A percentile compares a stretch with the other conserved stretches of the same genome.
These are phyloP conservation scores for Xylona heveae DNA, from an alignment of 495 filamentous ascomycete species.

Conservation along the genomic window DNA sequence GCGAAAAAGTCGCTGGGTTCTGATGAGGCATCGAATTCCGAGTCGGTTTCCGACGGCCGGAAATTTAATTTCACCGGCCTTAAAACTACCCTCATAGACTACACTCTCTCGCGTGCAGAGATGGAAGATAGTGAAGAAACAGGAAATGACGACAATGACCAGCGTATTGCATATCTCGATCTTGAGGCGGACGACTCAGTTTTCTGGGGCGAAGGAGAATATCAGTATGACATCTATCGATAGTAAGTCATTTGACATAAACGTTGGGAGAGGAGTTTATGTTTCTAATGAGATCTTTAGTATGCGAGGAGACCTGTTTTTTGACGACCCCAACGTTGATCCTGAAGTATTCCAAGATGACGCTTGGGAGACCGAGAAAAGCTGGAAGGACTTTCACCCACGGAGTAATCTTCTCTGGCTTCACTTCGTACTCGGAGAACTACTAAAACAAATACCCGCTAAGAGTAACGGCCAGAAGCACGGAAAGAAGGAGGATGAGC, in stretches of 20 bases:
- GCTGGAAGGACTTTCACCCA: constrained; percentile 1
- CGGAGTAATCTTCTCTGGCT: neutral
- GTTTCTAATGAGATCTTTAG: too few relatives aligned
- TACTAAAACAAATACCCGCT: neutral
- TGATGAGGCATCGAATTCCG: constrained; percentile 14
- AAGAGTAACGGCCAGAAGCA: neutral
- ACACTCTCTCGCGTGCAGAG: constrained; percentile 60
- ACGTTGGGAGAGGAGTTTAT: too few relatives aligned
- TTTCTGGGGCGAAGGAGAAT: constrained; percentile 13
- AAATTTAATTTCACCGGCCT: constrained; percentile 47
- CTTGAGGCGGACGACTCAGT: constrained; percentile 27
- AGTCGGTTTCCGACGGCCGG: constrained; percentile 13
- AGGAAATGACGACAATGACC: constrained; percentile 1
- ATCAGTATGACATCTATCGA: constrained; percentile 14
- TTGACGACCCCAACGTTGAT: too few relatives aligned
- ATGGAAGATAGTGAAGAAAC: constrained; percentile 6
- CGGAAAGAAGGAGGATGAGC: neutral
- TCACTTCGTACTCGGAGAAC: neutral
- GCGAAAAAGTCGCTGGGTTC: constrained; percentile 17
- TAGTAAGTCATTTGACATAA: constrained; percentile 7
- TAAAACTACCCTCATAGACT: constrained; percentile 73
- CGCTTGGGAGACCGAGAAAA: neutral
- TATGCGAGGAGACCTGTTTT: too few relatives aligned
- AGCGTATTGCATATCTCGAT: constrained; percentile 20
- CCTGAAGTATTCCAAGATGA: too few relatives aligned